A percentile compares a stretch with the other conserved stretches of the same genome.
Evolutionary conservation across 305 asterid genomes (phyloP).

Genomic region (Stenogyne calaminthoides): DNA sequence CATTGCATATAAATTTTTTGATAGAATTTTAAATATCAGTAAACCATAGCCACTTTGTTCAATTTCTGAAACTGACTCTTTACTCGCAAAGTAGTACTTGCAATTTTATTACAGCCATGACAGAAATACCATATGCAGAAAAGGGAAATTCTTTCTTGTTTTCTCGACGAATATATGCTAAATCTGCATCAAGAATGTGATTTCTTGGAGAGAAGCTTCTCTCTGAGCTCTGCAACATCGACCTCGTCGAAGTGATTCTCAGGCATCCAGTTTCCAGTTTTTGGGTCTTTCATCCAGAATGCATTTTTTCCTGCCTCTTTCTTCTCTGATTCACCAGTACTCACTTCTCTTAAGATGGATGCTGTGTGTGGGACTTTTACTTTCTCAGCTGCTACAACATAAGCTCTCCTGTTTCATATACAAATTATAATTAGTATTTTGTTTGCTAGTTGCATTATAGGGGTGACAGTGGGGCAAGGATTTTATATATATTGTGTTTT

Average conservation of each 20-base stretch:
- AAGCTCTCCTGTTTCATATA: conserved; percentile 35
- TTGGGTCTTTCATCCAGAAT: conserved; percentile 65
- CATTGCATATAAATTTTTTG: background rate
- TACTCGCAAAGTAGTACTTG: background rate
- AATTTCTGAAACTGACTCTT: background rate
- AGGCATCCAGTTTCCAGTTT: conserved; percentile 56
- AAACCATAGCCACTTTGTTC: background rate
- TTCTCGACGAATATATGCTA: background rate
- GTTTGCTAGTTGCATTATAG: too few species aligned
- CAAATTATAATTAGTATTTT: background rate
- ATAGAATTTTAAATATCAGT: background rate
- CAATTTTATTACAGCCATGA: background rate
- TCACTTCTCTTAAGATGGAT: conserved; percentile 22
- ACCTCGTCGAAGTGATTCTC: conserved; percentile 46
- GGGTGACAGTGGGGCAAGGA: too few species aligned
- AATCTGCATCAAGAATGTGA: background rate
- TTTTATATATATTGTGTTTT: too few species aligned
- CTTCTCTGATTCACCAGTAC: background rate
- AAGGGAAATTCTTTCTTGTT: background rate
- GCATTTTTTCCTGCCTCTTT: conserved; percentile 25
- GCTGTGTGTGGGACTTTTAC: conserved; percentile 1
- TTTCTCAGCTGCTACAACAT: conserved; percentile 27
- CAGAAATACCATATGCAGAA: background rate
- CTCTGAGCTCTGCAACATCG: conserved; percentile 44
- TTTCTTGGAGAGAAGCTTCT: conserved; percentile 40